Base-by-base conservation (phyloP, 306 rosid species). In the Rosa rugosa region DNA sequence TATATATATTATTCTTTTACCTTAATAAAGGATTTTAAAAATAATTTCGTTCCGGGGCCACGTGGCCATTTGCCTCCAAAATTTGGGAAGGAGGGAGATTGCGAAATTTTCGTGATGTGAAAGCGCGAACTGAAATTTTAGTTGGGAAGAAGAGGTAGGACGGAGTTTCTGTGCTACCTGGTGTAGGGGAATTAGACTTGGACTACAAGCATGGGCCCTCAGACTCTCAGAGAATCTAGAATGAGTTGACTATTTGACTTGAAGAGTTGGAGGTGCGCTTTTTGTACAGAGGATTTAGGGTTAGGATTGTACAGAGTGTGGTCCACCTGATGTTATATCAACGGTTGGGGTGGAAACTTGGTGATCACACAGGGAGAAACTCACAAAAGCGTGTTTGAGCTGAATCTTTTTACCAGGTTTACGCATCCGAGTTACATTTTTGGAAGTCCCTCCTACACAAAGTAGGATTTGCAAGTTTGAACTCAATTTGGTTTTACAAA, bases 61-160 rank as follows among this genome's bases (percentile, higher is more conserved):
- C 71, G 67, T 41, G 47, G 38, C n/a, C 36, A 40, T 81, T 69
- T 62, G 62, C 54, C 23, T 81, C 88, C 85, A 81, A 84, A 78
- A 16, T 27, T 59, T 64, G 46, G 78, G 69, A 25, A n/a, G 73
- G 77, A 36, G 86, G 73, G 77, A 74, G 83, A 53, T 18, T 64
- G 69, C 63, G 49, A 75, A 69, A 12, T 68, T 68, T 60, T 45
- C 41, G 64, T 2, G 22, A 2, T 14, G 34, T 6, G 25, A 47
- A 77, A 44, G 88, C 85, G 88, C 83, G 76, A 73, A 84, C 11
- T 46, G 51, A 81, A 81, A 74, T 11, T 27, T 77, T 31, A 31
- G 36, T 11, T 6, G 67, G 6, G 6, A 22, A 59, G 36, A 59
- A 8, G 23, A 11, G 85, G 80, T 77, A 57, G 71, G 34, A 72